These are phyloP conservation scores for Phyllosticta citribraziliensis DNA, from an alignment of 2,329 filamentous ascomycete genomes.

Conservation along the genomic window DNA sequence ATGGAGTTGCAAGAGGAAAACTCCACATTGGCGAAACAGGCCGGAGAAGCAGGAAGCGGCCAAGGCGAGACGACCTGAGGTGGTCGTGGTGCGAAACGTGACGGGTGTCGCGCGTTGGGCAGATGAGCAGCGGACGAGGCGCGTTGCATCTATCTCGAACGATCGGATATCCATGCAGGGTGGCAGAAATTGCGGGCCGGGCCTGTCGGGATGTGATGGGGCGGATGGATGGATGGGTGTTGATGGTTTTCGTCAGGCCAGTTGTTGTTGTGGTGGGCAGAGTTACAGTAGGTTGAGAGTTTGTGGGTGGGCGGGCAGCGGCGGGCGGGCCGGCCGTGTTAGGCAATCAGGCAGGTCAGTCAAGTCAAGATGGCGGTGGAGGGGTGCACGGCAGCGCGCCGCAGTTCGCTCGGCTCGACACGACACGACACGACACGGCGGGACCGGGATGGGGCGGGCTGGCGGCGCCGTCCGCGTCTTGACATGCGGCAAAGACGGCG, in stretches of 20 bases:
- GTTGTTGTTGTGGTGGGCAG: background rate
- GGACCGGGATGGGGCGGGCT: background rate
- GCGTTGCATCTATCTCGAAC: conserved; percentile 8
- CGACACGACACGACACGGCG: background rate
- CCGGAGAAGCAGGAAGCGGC: background rate
- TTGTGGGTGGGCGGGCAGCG: background rate
- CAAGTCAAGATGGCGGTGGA: background rate
- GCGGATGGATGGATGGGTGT: background rate
- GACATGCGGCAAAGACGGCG: background rate
- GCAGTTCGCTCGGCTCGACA: background rate
- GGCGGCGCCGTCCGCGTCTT: background rate
- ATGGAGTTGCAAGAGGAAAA: background rate
- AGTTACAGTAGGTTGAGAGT: background rate
- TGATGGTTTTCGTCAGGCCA: background rate
- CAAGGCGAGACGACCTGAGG: background rate
- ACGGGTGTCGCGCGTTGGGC: background rate
- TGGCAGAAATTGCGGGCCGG: conserved; percentile 10
- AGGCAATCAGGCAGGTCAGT: background rate
- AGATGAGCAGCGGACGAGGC: conserved; percentile 3
- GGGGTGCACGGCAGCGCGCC: background rate
- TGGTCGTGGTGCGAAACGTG: background rate
- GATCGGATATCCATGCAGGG: conserved; percentile 9
- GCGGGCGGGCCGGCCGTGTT: conserved; percentile 6
- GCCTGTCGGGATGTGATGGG: conserved; percentile 3
- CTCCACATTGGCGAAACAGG: background rate